A percentile compares a stretch with the other conserved stretches of the same genome.
phyloP scores from a whole-genome alignment of 148 eudicot species.

The Oxyria digyna region DNA sequence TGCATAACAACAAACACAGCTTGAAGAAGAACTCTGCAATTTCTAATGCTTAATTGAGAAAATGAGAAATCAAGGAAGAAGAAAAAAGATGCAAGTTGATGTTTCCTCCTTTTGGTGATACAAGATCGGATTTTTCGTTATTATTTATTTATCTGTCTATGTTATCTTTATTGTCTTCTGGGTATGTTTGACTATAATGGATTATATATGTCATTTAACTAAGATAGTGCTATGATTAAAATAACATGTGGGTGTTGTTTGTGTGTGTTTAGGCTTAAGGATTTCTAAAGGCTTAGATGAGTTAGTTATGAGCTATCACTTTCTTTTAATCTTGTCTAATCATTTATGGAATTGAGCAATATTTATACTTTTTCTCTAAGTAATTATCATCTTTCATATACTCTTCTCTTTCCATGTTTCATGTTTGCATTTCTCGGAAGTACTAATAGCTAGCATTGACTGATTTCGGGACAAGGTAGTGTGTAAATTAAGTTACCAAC shows the following conservation, averaged over 20 bases:
- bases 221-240: conserved; percentile 7
- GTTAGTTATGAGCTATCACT: neutral
- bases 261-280: neutral
- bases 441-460: no score
- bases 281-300: neutral
- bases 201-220: neutral
- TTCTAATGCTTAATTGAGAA: neutral
- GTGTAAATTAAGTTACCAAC: no score
- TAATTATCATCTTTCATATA: neutral
- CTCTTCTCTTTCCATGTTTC: neutral
- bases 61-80: neutral
- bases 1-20: conserved; percentile 63
- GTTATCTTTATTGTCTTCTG: neutral
- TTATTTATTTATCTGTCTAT: neutral
- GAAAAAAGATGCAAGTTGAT: neutral
- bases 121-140: neutral
- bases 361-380: neutral
- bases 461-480: no score
- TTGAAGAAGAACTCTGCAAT: conserved; percentile 29
- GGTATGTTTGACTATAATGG: conserved; percentile 1
- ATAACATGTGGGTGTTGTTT: neutral
- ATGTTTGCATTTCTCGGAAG: no score
- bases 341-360: neutral
- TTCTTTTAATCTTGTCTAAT: neutral
- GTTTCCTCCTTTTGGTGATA: neutral